A percentile compares a stretch with the other conserved stretches of the same genome.
phyloP scores from a whole-genome alignment of 257 asterid species.

The Orobanche coerulescens region DNA sequence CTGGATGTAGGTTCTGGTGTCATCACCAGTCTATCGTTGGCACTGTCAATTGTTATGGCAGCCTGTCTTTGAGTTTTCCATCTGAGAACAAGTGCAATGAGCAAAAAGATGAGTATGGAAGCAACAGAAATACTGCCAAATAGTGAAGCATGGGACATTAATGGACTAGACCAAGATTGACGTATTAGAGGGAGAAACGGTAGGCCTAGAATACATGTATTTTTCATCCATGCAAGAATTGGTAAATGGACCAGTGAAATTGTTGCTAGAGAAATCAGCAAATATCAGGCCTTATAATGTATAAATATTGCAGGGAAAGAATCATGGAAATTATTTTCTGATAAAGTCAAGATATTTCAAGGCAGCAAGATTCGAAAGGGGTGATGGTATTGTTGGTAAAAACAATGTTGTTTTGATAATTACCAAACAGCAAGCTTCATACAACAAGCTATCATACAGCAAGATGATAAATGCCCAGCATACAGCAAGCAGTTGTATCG shows the following conservation, averaged over 20 bases:
- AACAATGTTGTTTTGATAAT: too few relatives aligned
- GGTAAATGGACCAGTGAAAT: conserved; percentile 36
- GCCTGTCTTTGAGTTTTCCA: conserved; percentile 31
- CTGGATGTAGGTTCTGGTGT: conserved; percentile 34
- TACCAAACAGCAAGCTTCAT: too few relatives aligned
- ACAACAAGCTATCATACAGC: too few relatives aligned
- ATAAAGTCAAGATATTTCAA: conserved; percentile 71
- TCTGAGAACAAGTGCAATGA: conserved; percentile 31
- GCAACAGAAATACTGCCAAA: conserved; percentile 26
- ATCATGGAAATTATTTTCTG: conserved; percentile 47
- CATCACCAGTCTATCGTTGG: conserved; percentile 28
- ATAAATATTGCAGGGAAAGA: conserved; percentile 68
- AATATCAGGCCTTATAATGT: conserved; percentile 45
- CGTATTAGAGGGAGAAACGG: conserved; percentile 16
- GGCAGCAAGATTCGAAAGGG: conserved; percentile 47
- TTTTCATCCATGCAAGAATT: conserved; percentile 33
- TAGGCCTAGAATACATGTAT: conserved; percentile 29
- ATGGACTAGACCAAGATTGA: conserved; percentile 4
- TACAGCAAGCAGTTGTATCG: too few relatives aligned
- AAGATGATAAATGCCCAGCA: too few relatives aligned
- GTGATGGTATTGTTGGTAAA: too few relatives aligned
- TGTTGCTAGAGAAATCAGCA: conserved; percentile 60
- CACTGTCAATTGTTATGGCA: conserved; percentile 15
- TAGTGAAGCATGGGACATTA: conserved; percentile 24
- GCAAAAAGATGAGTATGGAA: conserved; percentile 25